Percentiles rank a stretch among this genome's conserved stretches.
These are phyloP conservation scores for Lachnellula hyalina DNA, from an alignment of 2,329 filamentous ascomycete genomes.

Conservation along the genomic window DNA sequence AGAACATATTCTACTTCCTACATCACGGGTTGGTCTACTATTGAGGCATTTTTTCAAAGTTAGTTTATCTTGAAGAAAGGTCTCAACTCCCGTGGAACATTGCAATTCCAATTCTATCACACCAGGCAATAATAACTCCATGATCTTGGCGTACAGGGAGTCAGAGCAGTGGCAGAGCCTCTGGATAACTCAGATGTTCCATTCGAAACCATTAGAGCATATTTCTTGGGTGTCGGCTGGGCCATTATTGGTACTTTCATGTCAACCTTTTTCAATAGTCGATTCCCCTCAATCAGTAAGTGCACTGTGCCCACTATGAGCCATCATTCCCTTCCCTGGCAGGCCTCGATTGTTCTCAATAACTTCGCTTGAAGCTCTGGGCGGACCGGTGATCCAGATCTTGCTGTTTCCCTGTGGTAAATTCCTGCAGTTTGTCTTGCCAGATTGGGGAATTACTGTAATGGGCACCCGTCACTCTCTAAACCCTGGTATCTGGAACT, in stretches of 20 bases:
- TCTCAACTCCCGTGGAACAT: no score
- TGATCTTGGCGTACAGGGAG: slow-evolving; percentile 20
- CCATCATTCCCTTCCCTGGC: no score
- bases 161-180: slow-evolving; percentile 37
- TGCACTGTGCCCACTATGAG: neutral
- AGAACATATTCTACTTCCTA: no score
- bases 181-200: slow-evolving; percentile 34
- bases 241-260: slow-evolving; percentile 37
- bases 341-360: neutral
- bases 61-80: no score
- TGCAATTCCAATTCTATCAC: no score
- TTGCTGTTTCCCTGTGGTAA: slow-evolving; percentile 41
- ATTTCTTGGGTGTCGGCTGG: slow-evolving; percentile 38
- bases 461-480: slow-evolving; percentile 31
- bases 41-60: no score
- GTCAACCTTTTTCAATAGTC: slow-evolving; percentile 37
- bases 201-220: slow-evolving; percentile 39
- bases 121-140: no score
- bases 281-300: slow-evolving; percentile 36
- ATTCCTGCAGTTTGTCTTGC: slow-evolving; percentile 37
- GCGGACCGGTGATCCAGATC: slow-evolving; percentile 32
- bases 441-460: slow-evolving; percentile 41
- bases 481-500: slow-evolving; percentile 16
- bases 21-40: no score
- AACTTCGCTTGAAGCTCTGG: slow-evolving; percentile 9